A percentile compares a stretch with the other conserved stretches of the same genome.
phyloP scores from a whole-genome alignment of 768 basidiomycete species.

The Lentinula lateritia region DNA sequence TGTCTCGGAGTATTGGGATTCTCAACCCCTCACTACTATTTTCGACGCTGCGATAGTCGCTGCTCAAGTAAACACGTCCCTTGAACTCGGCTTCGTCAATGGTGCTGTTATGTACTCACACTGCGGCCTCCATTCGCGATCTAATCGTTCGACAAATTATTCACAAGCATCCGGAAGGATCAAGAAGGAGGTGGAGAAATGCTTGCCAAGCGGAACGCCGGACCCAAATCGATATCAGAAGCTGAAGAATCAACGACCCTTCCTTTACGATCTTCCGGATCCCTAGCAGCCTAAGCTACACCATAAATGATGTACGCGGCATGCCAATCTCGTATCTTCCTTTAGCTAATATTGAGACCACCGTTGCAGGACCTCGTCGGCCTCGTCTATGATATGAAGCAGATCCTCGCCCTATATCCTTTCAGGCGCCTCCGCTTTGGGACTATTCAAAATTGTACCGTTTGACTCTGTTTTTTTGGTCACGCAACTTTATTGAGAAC shows the following conservation, averaged over 20 bases:
- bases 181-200: background rate
- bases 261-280: background rate
- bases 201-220: too few relatives aligned
- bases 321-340: background rate
- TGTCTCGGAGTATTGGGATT: background rate
- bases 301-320: background rate
- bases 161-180: background rate
- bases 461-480: background rate
- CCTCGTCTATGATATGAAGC: background rate
- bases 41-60: background rate
- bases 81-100: background rate
- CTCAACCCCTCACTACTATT: background rate
- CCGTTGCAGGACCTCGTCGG: background rate
- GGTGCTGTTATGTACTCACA: background rate
- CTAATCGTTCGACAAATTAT: background rate
- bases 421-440: background rate
- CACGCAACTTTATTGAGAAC: background rate
- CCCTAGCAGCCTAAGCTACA: background rate
- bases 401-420: background rate
- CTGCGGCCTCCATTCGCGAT: background rate
- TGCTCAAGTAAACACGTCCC: background rate
- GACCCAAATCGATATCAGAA: too few relatives aligned
- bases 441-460: background rate
- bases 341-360: background rate
- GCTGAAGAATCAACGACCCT: too few relatives aligned